Evolutionary conservation across 352 stramenopile genomes (phyloP), one percentile per base, ranked within the genome.

Genomic region (Thalassiosira mediterranea): DNA sequence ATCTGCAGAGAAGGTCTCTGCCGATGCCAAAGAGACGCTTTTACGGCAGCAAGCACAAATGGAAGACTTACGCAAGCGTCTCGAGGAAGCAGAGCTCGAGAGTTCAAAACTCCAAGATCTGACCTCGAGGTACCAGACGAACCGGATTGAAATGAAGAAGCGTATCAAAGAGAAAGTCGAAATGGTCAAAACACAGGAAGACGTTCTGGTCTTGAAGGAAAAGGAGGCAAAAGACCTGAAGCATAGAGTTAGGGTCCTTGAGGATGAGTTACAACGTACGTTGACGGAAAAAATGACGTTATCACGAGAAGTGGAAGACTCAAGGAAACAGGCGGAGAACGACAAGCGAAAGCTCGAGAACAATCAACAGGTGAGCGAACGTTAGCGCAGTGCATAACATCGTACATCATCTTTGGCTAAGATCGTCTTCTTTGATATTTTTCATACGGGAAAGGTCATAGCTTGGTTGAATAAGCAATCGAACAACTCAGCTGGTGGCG

Each of bases 91-190:
- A 57, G 63, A 79, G 48, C 19, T 67, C 3, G 75, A 84, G 59
- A 44, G 38, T 21, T 57, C 47, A 1, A 72, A 71, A 34, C 72
- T 70, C 53, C 73, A 85, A 48, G 65, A 85, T 23, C 76, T 85
- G 23, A 69, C 71, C 2, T 61, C n/a, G 10, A 59, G 72, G 34
- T 53, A 68, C 49, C 70, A 85, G 29, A 49, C 38, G 11, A 69
- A 81, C 61, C 46, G 72, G 19, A n/a, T 61, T 44, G 76, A 85
- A 68, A 81, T 78, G 66, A 85, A 85, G 54, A 81, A 81, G 47
- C 62, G 51, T 28, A 73, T 85, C 1, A 81, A 79, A 23, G 66
- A 79, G 19, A 85, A 76, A 53, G 60, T 59, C n/a, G 60, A 75
- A 21, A 70, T 65, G 17, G 69, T 85, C 57, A 57, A 59, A 32